phyloP scores from a whole-genome alignment of 192 early-diverging fungal genomes.

The Coemansia nantahalensis region DNA sequence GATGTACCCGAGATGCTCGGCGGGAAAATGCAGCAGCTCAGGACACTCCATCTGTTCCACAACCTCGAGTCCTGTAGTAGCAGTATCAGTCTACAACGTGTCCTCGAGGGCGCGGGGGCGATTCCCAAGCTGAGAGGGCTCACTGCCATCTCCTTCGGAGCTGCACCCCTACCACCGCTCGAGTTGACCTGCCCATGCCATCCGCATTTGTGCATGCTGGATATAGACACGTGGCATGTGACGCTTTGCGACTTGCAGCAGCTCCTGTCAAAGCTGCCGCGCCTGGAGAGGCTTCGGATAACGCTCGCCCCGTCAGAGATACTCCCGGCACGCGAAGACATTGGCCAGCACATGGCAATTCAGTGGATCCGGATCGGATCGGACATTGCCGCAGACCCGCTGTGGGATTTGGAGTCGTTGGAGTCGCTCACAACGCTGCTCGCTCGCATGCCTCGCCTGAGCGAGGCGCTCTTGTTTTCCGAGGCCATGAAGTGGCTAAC shows the following conservation, averaged over 20 bases:
- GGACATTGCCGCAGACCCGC: not conserved
- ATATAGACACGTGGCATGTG: conserved; percentile 10
- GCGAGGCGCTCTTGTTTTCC: conserved; percentile 17
- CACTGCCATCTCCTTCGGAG: too few species aligned
- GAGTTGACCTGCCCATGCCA: not conserved
- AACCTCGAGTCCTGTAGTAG: too few species aligned
- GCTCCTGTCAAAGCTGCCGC: conserved; percentile 6
- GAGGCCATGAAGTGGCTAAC: conserved; percentile 9
- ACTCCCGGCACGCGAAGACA: conserved; percentile 2
- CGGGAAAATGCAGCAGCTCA: too few species aligned
- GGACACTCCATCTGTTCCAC: too few species aligned
- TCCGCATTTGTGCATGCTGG: conserved; percentile 1
- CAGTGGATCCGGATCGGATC: conserved; percentile 15
- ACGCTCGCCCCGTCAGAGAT: conserved; percentile 1
- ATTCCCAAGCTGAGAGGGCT: too few species aligned
- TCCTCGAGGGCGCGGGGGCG: too few species aligned
- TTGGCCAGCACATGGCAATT: conserved; percentile 8
- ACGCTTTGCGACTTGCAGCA: conserved; percentile 7
- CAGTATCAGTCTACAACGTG: too few species aligned
- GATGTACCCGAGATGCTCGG: too few species aligned
- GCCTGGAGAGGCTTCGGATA: conserved; percentile 4
- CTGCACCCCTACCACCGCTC: too few species aligned
- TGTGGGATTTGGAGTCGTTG: conserved; percentile 5
- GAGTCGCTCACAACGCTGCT: conserved; percentile 8
- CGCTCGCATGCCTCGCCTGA: conserved; percentile 14